Evolutionary conservation across 495 filamentous ascomycete species (phyloP).

Genomic region (Lichina pygmaea): DNA sequence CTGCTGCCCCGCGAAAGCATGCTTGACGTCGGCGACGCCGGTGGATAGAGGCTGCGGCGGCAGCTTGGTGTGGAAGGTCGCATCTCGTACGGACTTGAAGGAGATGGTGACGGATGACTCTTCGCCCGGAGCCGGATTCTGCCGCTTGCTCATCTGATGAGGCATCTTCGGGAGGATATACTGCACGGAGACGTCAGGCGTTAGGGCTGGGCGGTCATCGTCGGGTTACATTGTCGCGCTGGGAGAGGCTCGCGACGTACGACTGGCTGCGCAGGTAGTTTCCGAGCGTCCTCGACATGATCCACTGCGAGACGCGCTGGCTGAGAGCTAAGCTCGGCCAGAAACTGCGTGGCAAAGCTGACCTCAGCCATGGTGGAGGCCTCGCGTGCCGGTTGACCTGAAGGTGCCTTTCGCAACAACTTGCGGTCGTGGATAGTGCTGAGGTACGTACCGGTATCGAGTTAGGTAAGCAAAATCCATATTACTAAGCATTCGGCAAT

Average conservation of each 20-base stretch:
- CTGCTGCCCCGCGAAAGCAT: conserved; percentile 18
- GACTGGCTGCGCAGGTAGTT: conserved; percentile 36
- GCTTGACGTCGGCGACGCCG: conserved; percentile 51
- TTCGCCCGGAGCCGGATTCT: conserved; percentile 17
- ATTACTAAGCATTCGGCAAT: too few species aligned
- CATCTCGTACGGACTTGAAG: conserved; percentile 53
- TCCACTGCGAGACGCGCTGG: conserved; percentile 55
- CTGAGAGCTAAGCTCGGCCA: conserved; percentile 47
- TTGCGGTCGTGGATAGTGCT: too few species aligned
- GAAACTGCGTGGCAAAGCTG: conserved; percentile 57
- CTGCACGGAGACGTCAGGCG: background rate
- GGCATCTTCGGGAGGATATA: conserved; percentile 6
- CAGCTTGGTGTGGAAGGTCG: conserved; percentile 33
- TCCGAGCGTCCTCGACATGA: conserved; percentile 61
- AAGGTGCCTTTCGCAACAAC: too few species aligned
- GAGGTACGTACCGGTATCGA: too few species aligned
- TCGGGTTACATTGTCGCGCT: background rate
- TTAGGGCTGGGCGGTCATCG: background rate
- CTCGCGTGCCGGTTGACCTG: too few species aligned
- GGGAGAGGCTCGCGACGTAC: conserved; percentile 22
- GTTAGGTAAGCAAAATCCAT: too few species aligned
- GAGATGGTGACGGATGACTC: conserved; percentile 25
- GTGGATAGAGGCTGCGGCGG: conserved; percentile 23
- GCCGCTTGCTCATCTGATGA: conserved; percentile 20
- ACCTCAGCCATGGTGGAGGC: conserved; percentile 48